Base-by-base conservation (phyloP, 441 rosid species). In the Erodium trifolium region DNA sequence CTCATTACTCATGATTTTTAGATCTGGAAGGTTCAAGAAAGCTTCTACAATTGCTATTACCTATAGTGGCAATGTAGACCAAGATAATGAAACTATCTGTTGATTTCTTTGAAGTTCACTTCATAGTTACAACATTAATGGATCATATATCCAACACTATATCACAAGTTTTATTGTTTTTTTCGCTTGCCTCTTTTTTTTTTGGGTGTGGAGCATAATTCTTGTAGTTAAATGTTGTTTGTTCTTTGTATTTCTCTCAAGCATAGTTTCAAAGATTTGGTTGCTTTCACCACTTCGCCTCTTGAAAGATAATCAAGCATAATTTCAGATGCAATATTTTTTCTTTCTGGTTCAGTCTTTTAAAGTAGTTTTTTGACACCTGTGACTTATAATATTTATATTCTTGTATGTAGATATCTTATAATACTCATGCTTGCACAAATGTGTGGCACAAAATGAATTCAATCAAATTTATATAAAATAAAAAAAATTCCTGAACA, bases 401-500 rank as follows among this genome's bases (percentile, higher is more conserved):
- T 62, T 62, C n/a, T 23, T 62, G 31, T 12, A 29, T 62, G 31
- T 9, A 62, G 13, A 62, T 62, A 27, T 3, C 4, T 62, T 19
- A 17, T 62, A 23, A 9, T 18, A 27, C 27, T 55, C 62, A 55
- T 49, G 57, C 49, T 69, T 29, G 67, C 67, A 35, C 9, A 2
- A 1, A 62, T 10, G 65, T 62, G 65, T 55, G 65, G n/a, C n/a
- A 4, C 37, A 27, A 23, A 10, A 23, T 31, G 7, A 23, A 16
- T 29, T 62, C 9, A 29, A 62, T 29, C 6, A 4, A 9, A 23
- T 23, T 62, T 11, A 2, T 62, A 11, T 62, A 5, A 29, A 62
- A 23, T 63, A 47, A 71, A 3, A 71, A 3, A 35, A 62, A 23
- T 23, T 67, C 66, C 76, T 82, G 51, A 73, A 13, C 34, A 63